Percentiles rank a stretch among this genome's conserved stretches.
phyloP scores from a whole-genome alignment of 1,284 basidiomycete genomes.

The Fomitopsis palustris region DNA sequence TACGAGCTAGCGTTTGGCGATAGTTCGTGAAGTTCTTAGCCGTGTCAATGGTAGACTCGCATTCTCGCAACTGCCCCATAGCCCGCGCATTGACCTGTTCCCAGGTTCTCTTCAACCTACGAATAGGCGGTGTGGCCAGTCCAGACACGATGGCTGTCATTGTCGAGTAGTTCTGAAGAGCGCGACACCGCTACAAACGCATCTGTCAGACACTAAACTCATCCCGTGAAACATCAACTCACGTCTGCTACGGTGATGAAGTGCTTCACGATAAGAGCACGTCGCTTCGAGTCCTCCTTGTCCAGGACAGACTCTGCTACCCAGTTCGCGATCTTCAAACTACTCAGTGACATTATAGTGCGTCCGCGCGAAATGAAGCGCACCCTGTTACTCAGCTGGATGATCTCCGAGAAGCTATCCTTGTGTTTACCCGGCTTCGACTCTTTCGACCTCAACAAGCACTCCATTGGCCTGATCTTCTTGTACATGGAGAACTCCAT shows the following conservation, averaged over 20 bases:
- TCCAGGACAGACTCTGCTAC: conserved; percentile 87
- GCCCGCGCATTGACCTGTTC: conserved; percentile 78
- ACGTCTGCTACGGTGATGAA: conserved; percentile 94
- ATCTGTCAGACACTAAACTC: not conserved
- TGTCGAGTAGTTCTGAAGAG: conserved; percentile 91
- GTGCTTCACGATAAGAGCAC: conserved; percentile 83
- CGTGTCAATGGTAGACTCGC: conserved; percentile 84
- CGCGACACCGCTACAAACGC: conserved; percentile 75
- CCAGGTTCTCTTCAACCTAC: conserved; percentile 94
- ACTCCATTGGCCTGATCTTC: conserved; percentile 89
- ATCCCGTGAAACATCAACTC: conserved; percentile 30
- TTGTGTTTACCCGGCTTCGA: conserved; percentile 67
- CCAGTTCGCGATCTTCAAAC: conserved; percentile 82
- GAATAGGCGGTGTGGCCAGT: conserved; percentile 91
- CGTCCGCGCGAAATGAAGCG: conserved; percentile 18
- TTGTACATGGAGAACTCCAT: conserved; percentile 89
- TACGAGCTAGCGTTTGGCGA: conserved; percentile 78
- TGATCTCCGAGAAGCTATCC: conserved; percentile 87
- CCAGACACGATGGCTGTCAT: conserved; percentile 97
- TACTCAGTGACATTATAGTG: not conserved
- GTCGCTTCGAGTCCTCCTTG: conserved; percentile 84
- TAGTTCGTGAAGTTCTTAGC: conserved; percentile 95
- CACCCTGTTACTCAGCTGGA: conserved; percentile 89
- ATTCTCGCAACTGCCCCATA: conserved; percentile 63
- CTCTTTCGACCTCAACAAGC: conserved; percentile 79